Conservation (phyloP, 2,329 filamentous ascomycete species). For the Trichoderma sp. region DNA sequence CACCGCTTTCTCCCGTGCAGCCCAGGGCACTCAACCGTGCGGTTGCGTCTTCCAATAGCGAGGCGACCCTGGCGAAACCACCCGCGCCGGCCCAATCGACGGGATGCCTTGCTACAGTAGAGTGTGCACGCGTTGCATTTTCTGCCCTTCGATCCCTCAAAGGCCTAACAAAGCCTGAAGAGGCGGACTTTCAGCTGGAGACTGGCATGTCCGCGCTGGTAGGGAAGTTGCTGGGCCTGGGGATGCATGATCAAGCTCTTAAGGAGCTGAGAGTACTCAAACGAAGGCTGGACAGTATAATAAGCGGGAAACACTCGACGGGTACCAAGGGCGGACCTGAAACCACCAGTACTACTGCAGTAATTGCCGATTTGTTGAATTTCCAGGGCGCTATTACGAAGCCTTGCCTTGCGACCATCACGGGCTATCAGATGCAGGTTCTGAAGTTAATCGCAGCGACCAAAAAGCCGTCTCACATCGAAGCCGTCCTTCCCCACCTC, state of each 20-base stretch:
- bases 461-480: slow-evolving; percentile 61
- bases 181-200: slow-evolving; percentile 70
- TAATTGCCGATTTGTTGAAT: slow-evolving; percentile 61
- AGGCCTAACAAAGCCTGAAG: slow-evolving; percentile 52
- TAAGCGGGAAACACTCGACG: slow-evolving; percentile 37
- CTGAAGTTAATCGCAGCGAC: slow-evolving; percentile 63
- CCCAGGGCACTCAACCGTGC: slow-evolving; percentile 63
- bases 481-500: slow-evolving; percentile 59
- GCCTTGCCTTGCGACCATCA: slow-evolving; percentile 55
- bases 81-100: slow-evolving; percentile 39
- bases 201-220: slow-evolving; percentile 71
- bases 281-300: slow-evolving; percentile 54
- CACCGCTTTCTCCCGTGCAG: slow-evolving; percentile 63
- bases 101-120: slow-evolving; percentile 59
- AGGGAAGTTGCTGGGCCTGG: slow-evolving; percentile 64
- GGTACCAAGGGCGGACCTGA: slow-evolving; percentile 35
- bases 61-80: slow-evolving; percentile 38
- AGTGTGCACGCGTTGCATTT: slow-evolving; percentile 71
- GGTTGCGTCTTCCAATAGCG: slow-evolving; percentile 49
- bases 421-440: slow-evolving; percentile 64
- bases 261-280: slow-evolving; percentile 71
- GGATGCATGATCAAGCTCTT: slow-evolving; percentile 66
- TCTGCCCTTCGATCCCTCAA: slow-evolving; percentile 62
- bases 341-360: slow-evolving; percentile 33
- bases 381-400: slow-evolving; percentile 53